Evolutionary conservation across 495 filamentous ascomycete species (phyloP).

Genomic region (Thozetella sp.): DNA sequence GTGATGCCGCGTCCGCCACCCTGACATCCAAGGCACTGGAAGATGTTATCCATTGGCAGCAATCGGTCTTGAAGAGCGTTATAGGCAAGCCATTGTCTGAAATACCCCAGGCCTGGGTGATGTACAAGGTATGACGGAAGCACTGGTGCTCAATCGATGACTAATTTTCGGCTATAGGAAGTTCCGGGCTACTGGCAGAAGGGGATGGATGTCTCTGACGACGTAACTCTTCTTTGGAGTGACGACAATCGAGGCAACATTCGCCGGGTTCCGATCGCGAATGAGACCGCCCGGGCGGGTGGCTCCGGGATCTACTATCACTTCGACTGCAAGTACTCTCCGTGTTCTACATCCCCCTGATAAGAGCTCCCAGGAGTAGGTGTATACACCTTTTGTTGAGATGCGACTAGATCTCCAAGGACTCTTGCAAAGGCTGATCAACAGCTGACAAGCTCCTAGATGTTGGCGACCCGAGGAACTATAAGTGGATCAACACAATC

Average conservation of each 20-base stretch:
- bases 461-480: conserved; percentile 58
- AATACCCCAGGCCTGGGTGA: conserved; percentile 65
- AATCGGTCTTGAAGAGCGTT: conserved; percentile 44
- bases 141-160: not conserved
- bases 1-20: conserved; percentile 57
- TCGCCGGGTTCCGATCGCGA: conserved; percentile 56
- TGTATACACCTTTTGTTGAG: too few species aligned
- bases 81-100: conserved; percentile 44
- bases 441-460: too few species aligned
- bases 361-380: too few species aligned
- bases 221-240: conserved; percentile 66
- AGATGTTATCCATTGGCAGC: conserved; percentile 54
- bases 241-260: conserved; percentile 72
- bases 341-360: too few species aligned
- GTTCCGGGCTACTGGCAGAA: conserved; percentile 64
- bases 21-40: conserved; percentile 46
- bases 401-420: too few species aligned
- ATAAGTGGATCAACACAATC: conserved; percentile 68
- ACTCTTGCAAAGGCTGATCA: too few species aligned
- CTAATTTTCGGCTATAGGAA: conserved; percentile 34
- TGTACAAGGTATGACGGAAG: conserved; percentile 47
- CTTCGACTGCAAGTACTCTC: conserved; percentile 68
- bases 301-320: conserved; percentile 71
- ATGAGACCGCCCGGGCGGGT: conserved; percentile 53
- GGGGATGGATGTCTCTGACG: conserved; percentile 62